These are phyloP conservation scores for Cyberlindnera mississippiensis DNA, from an alignment of 805 yeast genomes.

Conservation along the genomic window DNA sequence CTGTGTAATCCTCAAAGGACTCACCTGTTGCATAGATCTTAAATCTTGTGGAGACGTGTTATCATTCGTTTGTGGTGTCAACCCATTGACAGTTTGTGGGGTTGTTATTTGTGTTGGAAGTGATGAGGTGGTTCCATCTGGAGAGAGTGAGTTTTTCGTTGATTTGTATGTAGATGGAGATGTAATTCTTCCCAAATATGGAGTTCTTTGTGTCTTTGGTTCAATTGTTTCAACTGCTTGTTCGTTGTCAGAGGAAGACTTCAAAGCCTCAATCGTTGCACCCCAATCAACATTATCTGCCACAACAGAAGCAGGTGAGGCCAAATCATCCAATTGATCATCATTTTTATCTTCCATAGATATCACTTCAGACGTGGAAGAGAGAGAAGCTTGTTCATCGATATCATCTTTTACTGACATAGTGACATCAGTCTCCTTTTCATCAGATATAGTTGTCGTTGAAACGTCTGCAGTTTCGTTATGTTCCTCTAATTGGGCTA, in stretches of 20 bases:
- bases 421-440: too few relatives aligned
- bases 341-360: neutral
- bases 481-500: neutral
- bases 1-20: too few relatives aligned
- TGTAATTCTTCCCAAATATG: slow-evolving; percentile 18
- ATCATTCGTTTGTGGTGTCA: neutral
- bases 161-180: slow-evolving; percentile 13
- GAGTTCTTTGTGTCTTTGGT: slow-evolving; percentile 8
- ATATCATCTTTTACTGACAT: neutral
- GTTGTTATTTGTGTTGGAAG: neutral
- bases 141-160: slow-evolving; percentile 2
- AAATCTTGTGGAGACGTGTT: slow-evolving; percentile 2
- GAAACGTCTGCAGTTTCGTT: slow-evolving; percentile 1
- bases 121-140: slow-evolving; percentile 2
- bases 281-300: slow-evolving; percentile 22
- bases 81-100: too few relatives aligned
- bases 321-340: neutral
- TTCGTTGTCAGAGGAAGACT: slow-evolving; percentile 5
- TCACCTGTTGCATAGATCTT: slow-evolving; percentile 7
- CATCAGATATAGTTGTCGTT: neutral
- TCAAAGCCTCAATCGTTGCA: slow-evolving; percentile 22
- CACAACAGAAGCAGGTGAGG: neutral
- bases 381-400: neutral
- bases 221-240: neutral
- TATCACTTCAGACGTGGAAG: slow-evolving; percentile 2